These are phyloP conservation scores for Globisporangium solare DNA, from an alignment of 352 stramenopile genomes.

Conservation along the genomic window DNA sequence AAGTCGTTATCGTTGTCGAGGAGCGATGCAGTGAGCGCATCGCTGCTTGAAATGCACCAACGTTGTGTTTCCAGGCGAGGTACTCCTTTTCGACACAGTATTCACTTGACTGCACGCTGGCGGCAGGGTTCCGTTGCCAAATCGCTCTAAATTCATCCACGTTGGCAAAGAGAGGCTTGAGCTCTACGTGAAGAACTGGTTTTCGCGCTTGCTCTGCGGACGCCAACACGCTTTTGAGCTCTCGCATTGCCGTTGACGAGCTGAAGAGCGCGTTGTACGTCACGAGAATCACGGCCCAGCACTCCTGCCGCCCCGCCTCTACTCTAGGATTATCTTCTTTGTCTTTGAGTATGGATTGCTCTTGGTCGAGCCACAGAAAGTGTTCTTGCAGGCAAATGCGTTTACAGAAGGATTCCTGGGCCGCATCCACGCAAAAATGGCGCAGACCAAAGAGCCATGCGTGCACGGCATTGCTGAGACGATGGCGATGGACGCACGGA, in stretches of 20 bases:
- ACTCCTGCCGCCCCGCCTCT: neutral
- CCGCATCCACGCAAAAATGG: conserved; percentile 19
- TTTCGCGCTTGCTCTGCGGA: conserved; percentile 12
- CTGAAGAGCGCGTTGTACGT: conserved; percentile 32
- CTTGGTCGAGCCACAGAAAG: conserved; percentile 26
- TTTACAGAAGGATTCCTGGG: conserved; percentile 16
- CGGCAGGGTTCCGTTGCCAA: neutral
- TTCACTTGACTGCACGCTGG: neutral
- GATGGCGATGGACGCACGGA: neutral
- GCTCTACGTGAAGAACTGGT: conserved; percentile 24
- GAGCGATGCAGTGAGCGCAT: neutral
- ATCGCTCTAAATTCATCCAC: conserved; percentile 23
- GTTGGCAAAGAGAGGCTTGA: conserved; percentile 17
- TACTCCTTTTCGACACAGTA: conserved; percentile 22
- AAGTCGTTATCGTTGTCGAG: neutral
- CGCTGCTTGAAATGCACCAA: conserved; percentile 7
- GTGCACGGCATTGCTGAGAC: conserved; percentile 15
- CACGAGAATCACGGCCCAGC: conserved; percentile 24
- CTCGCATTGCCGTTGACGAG: conserved; percentile 14
- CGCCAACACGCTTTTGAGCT: conserved; percentile 18
- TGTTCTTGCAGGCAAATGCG: conserved; percentile 21
- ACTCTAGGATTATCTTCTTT: too few species aligned
- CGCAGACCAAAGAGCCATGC: conserved; percentile 25
- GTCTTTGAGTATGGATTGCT: conserved; percentile 3
- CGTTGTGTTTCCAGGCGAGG: conserved; percentile 19